phyloP scores from a whole-genome alignment of 2,329 filamentous ascomycete species.

The Westerdykella ornata region DNA sequence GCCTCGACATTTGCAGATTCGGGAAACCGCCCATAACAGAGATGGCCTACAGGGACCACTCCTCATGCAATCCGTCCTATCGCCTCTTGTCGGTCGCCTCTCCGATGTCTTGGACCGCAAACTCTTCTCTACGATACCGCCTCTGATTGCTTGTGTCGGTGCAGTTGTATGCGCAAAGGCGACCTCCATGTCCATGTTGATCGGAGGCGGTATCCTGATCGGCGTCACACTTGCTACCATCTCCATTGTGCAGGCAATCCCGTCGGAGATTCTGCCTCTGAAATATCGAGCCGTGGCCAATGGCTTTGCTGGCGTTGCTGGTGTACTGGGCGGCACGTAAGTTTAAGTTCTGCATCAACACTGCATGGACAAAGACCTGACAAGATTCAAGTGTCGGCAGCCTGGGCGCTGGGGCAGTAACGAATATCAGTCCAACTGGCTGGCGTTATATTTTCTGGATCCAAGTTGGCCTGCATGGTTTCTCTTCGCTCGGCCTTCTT shows the following conservation, averaged over 20 bases:
- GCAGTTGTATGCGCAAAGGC: slow-evolving; percentile 51
- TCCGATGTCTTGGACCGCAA: slow-evolving; percentile 54
- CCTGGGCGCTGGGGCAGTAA: slow-evolving; percentile 49
- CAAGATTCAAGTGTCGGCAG: slow-evolving; percentile 39
- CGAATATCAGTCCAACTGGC: slow-evolving; percentile 42
- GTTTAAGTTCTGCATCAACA: slow-evolving; percentile 15
- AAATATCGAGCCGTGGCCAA: slow-evolving; percentile 54
- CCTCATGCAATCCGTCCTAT: slow-evolving; percentile 52
- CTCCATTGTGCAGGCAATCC: slow-evolving; percentile 51
- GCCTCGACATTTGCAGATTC: neutral
- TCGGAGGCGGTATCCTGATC: slow-evolving; percentile 53
- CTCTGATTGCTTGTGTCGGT: slow-evolving; percentile 49
- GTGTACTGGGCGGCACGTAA: slow-evolving; percentile 48
- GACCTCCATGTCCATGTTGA: slow-evolving; percentile 50
- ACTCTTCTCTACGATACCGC: slow-evolving; percentile 47
- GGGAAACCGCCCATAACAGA: slow-evolving; percentile 1
- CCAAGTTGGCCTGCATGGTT: slow-evolving; percentile 49
- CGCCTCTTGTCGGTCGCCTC: slow-evolving; percentile 50
- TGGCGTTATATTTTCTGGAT: slow-evolving; percentile 57
- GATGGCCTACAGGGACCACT: slow-evolving; percentile 44
- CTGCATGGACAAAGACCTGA: no score
- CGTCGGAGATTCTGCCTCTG: slow-evolving; percentile 51
- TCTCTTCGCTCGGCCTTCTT: slow-evolving; percentile 45
- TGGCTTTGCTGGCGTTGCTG: slow-evolving; percentile 48
- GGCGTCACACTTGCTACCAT: slow-evolving; percentile 51